Conservation (phyloP, 495 filamentous ascomycete species). For the Aspergillus bertholletiae region DNA sequence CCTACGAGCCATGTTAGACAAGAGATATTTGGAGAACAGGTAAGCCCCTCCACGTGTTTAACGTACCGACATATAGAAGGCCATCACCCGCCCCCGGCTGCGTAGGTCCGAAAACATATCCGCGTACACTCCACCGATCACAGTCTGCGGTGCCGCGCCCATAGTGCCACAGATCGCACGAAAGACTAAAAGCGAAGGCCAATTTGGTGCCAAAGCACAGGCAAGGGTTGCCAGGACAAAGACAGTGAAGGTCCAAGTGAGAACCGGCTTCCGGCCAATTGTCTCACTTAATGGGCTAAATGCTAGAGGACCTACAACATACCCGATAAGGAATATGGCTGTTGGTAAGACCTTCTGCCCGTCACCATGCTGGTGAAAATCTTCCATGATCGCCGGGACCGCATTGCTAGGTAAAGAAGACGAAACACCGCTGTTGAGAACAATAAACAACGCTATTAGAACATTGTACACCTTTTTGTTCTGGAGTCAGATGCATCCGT, state of each 20-base stretch:
- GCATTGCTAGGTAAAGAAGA: constrained; percentile 66
- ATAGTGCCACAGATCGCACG: constrained; percentile 61
- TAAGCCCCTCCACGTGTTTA: not conserved
- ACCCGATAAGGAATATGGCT: constrained; percentile 71
- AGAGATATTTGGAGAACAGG: not conserved
- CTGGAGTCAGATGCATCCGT: constrained; percentile 12
- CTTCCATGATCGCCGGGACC: constrained; percentile 46
- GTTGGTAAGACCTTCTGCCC: constrained; percentile 63
- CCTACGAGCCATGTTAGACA: constrained; percentile 29
- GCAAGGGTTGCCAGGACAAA: constrained; percentile 68
- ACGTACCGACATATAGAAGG: constrained; percentile 67
- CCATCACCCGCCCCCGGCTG: constrained; percentile 64
- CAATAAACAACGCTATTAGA: constrained; percentile 52
- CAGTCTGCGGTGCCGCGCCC: constrained; percentile 64
- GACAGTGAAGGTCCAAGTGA: constrained; percentile 55
- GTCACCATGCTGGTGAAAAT: constrained; percentile 33
- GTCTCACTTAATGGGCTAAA: constrained; percentile 71
- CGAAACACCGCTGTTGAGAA: constrained; percentile 71
- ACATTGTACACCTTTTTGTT: constrained; percentile 57
- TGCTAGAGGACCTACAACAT: constrained; percentile 60
- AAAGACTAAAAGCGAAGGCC: constrained; percentile 63
- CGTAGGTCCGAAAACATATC: constrained; percentile 62
- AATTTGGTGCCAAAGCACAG: constrained; percentile 66
- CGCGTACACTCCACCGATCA: constrained; percentile 70
- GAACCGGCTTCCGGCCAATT: constrained; percentile 62